Evolutionary conservation across 768 basidiomycete genomes (phyloP).

Genomic region (Scleroderma bovista): DNA sequence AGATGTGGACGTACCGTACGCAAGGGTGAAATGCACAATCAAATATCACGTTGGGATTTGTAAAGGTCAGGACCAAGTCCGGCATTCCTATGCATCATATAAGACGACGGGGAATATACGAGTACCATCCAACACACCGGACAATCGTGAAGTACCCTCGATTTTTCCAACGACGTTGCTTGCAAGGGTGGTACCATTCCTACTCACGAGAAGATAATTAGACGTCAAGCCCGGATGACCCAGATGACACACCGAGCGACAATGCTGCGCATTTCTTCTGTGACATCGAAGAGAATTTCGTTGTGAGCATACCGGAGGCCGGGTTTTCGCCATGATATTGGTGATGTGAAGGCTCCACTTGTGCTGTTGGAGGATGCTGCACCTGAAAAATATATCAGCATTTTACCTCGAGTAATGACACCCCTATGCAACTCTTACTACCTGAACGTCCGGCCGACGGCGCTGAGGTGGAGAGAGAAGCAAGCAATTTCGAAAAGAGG

Average conservation of each 20-base stretch:
- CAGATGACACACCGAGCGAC: slow-evolving; percentile 22
- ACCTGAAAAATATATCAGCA: slow-evolving; percentile 7
- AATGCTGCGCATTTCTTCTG: slow-evolving; percentile 66
- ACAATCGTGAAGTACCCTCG: slow-evolving; percentile 70
- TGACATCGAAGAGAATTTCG: slow-evolving; percentile 90
- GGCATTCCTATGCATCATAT: slow-evolving; percentile 59
- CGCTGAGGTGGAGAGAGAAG: slow-evolving; percentile 25
- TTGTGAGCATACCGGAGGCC: slow-evolving; percentile 81
- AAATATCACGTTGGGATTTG: slow-evolving; percentile 63
- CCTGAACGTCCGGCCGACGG: slow-evolving; percentile 25
- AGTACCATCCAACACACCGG: slow-evolving; percentile 42
- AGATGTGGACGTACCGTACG: slow-evolving; percentile 54
- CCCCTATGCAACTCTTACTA: slow-evolving; percentile 7
- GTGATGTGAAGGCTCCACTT: slow-evolving; percentile 67
- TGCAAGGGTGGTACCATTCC: slow-evolving; percentile 61
- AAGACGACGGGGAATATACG: background rate
- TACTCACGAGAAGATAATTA: slow-evolving; percentile 22
- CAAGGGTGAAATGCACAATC: slow-evolving; percentile 92
- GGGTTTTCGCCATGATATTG: slow-evolving; percentile 90
- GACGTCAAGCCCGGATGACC: background rate
- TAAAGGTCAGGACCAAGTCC: slow-evolving; percentile 75
- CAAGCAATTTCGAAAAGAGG: slow-evolving; percentile 67
- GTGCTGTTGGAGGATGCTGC: slow-evolving; percentile 33
- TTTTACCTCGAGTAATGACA: background rate
- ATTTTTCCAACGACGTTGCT: slow-evolving; percentile 73